Evolutionary conservation across 1,284 basidiomycete genomes (phyloP).

Genomic region (Ceratobasidium sp.): DNA sequence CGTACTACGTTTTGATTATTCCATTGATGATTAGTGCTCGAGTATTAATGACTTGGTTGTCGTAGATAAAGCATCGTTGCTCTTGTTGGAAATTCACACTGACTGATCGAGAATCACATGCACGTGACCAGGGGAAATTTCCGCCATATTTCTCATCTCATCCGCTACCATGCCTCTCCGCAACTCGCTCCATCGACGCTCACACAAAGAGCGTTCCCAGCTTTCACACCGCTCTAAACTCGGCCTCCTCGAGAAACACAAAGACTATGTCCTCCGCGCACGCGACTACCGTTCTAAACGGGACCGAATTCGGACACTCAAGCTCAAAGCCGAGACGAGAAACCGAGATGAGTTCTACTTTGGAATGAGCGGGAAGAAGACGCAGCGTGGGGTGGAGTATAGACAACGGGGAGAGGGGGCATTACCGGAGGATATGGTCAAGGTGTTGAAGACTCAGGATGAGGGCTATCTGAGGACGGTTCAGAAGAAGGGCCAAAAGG

Average conservation of each 20-base stretch:
- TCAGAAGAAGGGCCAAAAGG: conserved; percentile 79
- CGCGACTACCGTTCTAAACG: conserved; percentile 96
- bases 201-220: conserved; percentile 96
- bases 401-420: conserved; percentile 83
- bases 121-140: conserved; percentile 3
- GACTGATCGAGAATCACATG: neutral
- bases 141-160: neutral
- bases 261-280: conserved; percentile 96
- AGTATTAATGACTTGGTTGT: too few relatives aligned
- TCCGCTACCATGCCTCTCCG: conserved; percentile 51
- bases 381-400: conserved; percentile 83
- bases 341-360: conserved; percentile 99
- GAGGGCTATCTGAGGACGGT: conserved; percentile 92
- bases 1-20: too few relatives aligned
- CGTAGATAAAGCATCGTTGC: too few relatives aligned
- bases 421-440: conserved; percentile 87
- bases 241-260: conserved; percentile 96
- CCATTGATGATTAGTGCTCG: too few relatives aligned
- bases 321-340: conserved; percentile 85
- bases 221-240: conserved; percentile 80
- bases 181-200: conserved; percentile 86
- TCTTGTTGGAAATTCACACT: neutral
- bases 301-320: conserved; percentile 81
- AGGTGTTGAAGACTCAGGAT: conserved; percentile 95
- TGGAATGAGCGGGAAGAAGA: conserved; percentile 88